Evolutionary conservation across 257 asterid species (phyloP).

Genomic region (Solanum bukasovii): DNA sequence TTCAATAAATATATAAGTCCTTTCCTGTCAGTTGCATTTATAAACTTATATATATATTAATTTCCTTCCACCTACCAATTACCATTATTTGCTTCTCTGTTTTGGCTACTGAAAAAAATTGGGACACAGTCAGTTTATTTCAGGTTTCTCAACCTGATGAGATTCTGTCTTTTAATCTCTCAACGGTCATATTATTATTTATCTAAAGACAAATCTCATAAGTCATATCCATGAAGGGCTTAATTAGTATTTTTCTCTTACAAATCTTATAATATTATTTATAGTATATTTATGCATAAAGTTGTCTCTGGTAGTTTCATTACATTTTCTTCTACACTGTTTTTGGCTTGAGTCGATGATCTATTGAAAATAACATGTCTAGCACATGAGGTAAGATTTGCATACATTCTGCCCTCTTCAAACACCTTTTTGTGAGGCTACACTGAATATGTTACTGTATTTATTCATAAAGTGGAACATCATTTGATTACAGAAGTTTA

Average conservation of each 20-base stretch:
- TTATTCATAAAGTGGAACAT: too few species aligned
- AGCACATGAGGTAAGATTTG: too few species aligned
- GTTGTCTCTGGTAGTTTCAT: too few species aligned
- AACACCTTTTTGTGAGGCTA: too few species aligned
- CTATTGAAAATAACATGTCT: too few species aligned
- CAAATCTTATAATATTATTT: too few species aligned
- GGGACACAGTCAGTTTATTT: background rate
- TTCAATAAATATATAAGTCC: background rate
- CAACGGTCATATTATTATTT: background rate
- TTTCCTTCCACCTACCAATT: background rate
- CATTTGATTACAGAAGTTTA: too few species aligned
- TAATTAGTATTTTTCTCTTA: background rate
- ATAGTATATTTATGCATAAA: too few species aligned
- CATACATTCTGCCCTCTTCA: too few species aligned
- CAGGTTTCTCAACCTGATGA: background rate
- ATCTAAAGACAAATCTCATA: background rate
- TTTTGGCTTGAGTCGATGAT: too few species aligned
- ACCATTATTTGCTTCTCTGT: background rate
- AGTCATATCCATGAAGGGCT: background rate
- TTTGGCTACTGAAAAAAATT: background rate
- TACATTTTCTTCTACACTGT: too few species aligned
- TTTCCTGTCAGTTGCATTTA: background rate
- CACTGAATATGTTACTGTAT: too few species aligned
- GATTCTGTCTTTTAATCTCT: background rate
- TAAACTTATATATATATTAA: background rate